Percentiles rank a stretch among this genome's conserved stretches.
These are phyloP conservation scores for Cladophialophora psammophila DNA, from an alignment of 2,329 filamentous ascomycete species.

Conservation along the genomic window DNA sequence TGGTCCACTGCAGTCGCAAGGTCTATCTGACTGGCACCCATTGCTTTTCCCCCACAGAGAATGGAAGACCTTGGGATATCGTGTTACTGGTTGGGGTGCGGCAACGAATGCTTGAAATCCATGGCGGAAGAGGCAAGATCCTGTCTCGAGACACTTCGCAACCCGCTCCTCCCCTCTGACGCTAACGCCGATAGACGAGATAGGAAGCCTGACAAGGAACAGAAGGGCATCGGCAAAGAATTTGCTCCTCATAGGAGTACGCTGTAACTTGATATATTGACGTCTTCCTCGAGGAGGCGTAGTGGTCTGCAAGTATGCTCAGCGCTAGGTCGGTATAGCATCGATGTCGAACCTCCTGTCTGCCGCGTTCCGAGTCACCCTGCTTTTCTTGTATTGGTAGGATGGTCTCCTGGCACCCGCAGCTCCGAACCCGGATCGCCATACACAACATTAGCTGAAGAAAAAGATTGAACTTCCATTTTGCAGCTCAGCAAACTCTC, in stretches of 20 bases:
- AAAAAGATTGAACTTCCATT: neutral
- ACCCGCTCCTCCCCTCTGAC: neutral
- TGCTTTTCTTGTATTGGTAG: no score
- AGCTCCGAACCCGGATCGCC: neutral
- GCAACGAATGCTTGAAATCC: neutral
- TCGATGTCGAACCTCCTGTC: neutral
- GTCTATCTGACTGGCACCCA: neutral
- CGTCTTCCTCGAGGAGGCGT: neutral
- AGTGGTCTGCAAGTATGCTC: neutral
- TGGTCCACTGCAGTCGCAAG: no score
- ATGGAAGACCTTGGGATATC: neutral
- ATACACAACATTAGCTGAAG: neutral
- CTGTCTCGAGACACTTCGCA: neutral
- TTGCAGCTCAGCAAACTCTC: neutral
- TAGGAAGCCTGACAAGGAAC: neutral
- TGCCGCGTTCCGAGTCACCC: neutral
- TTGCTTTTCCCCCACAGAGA: neutral
- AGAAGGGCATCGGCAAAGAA: no score
- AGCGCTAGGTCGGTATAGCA: neutral
- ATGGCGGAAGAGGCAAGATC: neutral
- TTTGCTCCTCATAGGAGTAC: no score
- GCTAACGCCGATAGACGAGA: neutral
- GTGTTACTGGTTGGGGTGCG: neutral
- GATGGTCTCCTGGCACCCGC: neutral
- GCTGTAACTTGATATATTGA: neutral